Evolutionary conservation across 441 rosid species (phyloP).

Genomic region (Pelargonium cotyledonis): DNA sequence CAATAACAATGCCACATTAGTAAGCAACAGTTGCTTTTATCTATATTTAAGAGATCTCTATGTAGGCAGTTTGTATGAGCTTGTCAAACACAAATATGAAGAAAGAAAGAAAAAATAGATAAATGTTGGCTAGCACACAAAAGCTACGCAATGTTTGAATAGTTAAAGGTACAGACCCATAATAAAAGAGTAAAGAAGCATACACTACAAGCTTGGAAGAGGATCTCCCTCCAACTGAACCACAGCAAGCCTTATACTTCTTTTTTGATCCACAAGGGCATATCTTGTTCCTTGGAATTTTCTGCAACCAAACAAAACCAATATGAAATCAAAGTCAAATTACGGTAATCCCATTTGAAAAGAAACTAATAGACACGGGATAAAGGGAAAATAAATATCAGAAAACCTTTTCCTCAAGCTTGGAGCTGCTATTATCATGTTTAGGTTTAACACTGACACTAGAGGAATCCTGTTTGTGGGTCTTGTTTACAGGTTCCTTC

Average conservation of each 20-base stretch:
- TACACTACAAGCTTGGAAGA: slow-evolving; percentile 42
- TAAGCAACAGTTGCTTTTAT: not conserved
- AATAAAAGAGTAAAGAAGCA: slow-evolving; percentile 23
- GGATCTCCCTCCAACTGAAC: slow-evolving; percentile 55
- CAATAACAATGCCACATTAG: slow-evolving; percentile 16
- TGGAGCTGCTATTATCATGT: slow-evolving; percentile 28
- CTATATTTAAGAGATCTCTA: not conserved
- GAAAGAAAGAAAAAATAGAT: not conserved
- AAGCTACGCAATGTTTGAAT: not conserved
- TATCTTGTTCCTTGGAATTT: slow-evolving; percentile 62
- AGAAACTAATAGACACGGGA: not conserved
- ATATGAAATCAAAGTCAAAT: not conserved
- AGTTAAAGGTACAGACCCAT: not conserved
- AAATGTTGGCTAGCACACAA: not conserved
- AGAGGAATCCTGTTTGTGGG: slow-evolving; percentile 24
- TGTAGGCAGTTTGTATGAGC: not conserved
- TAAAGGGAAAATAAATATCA: slow-evolving; percentile 9
- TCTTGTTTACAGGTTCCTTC: slow-evolving; percentile 31
- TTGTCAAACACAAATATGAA: not conserved
- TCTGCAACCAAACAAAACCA: slow-evolving; percentile 30
- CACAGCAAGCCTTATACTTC: slow-evolving; percentile 88
- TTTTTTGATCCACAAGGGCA: slow-evolving; percentile 89
- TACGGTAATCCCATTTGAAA: not conserved
- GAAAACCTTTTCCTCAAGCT: slow-evolving; percentile 50
- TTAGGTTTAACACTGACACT: slow-evolving; percentile 25